Conservation (phyloP, 495 filamentous ascomycete species). For the Podospora comata region DNA sequence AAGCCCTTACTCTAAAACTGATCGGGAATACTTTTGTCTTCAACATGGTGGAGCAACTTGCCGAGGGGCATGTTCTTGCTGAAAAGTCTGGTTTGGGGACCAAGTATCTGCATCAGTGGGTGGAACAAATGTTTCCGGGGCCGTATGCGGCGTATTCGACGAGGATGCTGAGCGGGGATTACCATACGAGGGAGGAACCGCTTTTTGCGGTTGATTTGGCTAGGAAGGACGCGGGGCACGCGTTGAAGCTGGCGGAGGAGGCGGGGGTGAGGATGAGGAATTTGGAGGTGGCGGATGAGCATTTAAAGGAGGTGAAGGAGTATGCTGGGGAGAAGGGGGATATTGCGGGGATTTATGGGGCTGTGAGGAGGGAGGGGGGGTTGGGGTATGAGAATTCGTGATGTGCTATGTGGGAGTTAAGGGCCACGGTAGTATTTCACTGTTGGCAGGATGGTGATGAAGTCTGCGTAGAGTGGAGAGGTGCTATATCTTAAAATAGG, state of each 20-base stretch:
- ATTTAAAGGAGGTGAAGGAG: conserved; percentile 64
- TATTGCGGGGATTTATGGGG: conserved; percentile 81
- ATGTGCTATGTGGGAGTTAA: neutral
- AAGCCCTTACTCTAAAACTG: conserved; percentile 68
- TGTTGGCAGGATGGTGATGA: too few species aligned
- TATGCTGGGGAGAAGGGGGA: conserved; percentile 74
- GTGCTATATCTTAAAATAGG: too few species aligned
- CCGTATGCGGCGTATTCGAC: conserved; percentile 67
- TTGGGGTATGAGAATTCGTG: conserved; percentile 61
- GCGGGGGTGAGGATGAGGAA: conserved; percentile 62
- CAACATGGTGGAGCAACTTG: conserved; percentile 74
- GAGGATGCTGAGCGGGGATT: conserved; percentile 73
- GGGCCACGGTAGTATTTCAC: too few species aligned
- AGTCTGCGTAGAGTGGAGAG: too few species aligned
- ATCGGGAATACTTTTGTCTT: conserved; percentile 86
- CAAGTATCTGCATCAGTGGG: conserved; percentile 63
- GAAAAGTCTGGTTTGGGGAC: conserved; percentile 77
- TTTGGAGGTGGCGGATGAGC: conserved; percentile 63
- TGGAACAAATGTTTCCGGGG: conserved; percentile 63
- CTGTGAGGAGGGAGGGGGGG: conserved; percentile 64
- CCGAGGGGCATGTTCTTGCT: conserved; percentile 71
- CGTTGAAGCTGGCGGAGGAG: conserved; percentile 59
- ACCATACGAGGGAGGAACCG: conserved; percentile 60
- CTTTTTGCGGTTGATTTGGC: conserved; percentile 85
- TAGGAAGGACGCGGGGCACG: conserved; percentile 81